Evolutionary conservation across 441 rosid genomes (phyloP), one percentile per base, ranked within the genome.

Genomic region (Euphorbia celastroides): DNA sequence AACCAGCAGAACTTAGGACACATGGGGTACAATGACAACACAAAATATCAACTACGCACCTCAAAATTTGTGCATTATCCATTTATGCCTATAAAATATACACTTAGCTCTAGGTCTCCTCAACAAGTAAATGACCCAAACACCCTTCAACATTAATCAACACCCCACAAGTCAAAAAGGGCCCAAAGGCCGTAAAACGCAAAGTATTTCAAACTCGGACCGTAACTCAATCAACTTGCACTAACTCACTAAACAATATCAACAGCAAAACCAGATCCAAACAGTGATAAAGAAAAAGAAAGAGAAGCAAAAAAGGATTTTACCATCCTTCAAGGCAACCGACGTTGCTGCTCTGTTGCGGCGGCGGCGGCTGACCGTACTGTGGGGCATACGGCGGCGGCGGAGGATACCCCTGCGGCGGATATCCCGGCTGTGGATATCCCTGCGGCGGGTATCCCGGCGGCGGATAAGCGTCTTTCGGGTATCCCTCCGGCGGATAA

Each of bases 311-410:
- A 32, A 27, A 52, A 23, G 32, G 34, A 32, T 7, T 77, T 26
- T 72, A 89, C 98, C 96, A 89, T 81, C 95, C 96, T 82, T 86
- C 94, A 38, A 92, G 19, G 62, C 66, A 79, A 2, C 94, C 93
- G 28, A 76, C 12, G 72, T 79, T 62, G 56, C 20, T 51, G 22
- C 9, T 80, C 75, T 42, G 77, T 52, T 80, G 84, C 5, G 60
- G 83, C 57, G 74, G 81, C 1, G 82, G 91, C 25, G 82, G 82
- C 78, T 79, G 85, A 19, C 59, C 85, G 58, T 84, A 81, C 69
- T 75, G 89, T 62, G 88, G 90, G 26, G 86, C 83, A 31, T 83
- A 82, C 19, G 81, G 76, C 20, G 82, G 82, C 17, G 86, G 82
- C 4, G 80, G 81, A 19, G 90, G 85, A 67, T 85, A 85, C 0